Evolutionary conservation across 2,329 filamentous ascomycete species (phyloP).

Genomic region (Claviceps pazoutovae): DNA sequence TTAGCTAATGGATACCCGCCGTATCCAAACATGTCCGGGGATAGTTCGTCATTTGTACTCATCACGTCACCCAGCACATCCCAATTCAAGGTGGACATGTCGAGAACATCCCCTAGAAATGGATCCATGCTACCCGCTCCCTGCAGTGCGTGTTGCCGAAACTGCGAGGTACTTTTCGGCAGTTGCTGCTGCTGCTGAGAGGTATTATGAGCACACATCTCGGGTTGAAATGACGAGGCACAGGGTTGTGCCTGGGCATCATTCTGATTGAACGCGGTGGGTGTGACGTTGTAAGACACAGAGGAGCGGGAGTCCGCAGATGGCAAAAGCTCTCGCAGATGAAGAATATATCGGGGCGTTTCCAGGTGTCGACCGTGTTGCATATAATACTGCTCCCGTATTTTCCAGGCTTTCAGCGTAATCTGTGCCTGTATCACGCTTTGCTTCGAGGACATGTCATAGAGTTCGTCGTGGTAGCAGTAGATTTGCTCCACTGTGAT

Average conservation of each 20-base stretch:
- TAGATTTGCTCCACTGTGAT: constrained; percentile 31
- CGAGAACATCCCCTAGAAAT: constrained; percentile 29
- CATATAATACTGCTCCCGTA: constrained; percentile 29
- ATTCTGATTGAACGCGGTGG: neutral
- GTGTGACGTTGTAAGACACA: constrained; percentile 7
- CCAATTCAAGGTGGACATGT: constrained; percentile 30
- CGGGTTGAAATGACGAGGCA: neutral
- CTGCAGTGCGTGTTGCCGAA: constrained; percentile 6
- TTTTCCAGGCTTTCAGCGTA: constrained; percentile 37
- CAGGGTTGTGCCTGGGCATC: neutral
- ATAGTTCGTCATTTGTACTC: constrained; percentile 15
- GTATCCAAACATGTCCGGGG: constrained; percentile 18
- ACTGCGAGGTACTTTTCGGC: neutral
- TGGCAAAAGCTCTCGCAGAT: constrained; percentile 29
- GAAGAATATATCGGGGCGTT: constrained; percentile 31
- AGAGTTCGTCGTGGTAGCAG: constrained; percentile 34
- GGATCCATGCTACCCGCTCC: constrained; percentile 24
- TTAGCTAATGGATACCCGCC: constrained; percentile 13
- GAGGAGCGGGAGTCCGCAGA: constrained; percentile 22
- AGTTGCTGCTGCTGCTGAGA: constrained; percentile 2
- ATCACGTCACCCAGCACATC: constrained; percentile 27
- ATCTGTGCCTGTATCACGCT: constrained; percentile 32
- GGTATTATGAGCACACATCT: neutral
- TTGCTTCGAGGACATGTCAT: constrained; percentile 31
- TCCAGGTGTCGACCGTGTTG: constrained; percentile 24